A percentile compares a stretch with the other conserved stretches of the same genome.
Evolutionary conservation across 163 green algal species (phyloP).

Genomic region (Volvox carteri): DNA sequence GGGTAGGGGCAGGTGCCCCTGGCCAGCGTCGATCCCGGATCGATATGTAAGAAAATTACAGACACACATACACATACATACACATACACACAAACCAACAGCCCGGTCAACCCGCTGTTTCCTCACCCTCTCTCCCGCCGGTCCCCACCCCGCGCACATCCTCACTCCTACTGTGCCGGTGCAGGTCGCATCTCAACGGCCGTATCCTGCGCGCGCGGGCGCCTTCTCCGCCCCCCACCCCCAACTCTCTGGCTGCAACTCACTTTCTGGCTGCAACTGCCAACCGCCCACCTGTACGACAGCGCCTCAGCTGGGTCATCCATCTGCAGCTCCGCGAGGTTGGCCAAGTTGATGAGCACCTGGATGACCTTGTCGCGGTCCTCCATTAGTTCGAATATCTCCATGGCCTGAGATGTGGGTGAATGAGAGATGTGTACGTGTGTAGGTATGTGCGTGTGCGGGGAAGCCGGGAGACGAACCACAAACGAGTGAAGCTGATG

Average conservation of each 20-base stretch:
- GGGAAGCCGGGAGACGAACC: too few species aligned
- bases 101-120: neutral
- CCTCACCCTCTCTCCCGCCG: neutral
- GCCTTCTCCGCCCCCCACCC: neutral
- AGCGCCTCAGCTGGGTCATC: constrained; percentile 31
- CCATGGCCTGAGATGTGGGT: constrained; percentile 59
- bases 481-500: too few species aligned
- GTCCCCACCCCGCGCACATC: neutral
- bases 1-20: too few species aligned
- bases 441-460: too few species aligned
- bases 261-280: neutral
- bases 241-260: neutral
- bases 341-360: constrained; percentile 75
- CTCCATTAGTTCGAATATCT: constrained; percentile 72
- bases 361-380: constrained; percentile 72
- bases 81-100: neutral
- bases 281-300: constrained; percentile 1
- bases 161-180: neutral
- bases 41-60: too few species aligned
- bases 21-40: too few species aligned
- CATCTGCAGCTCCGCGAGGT: constrained; percentile 75
- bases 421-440: neutral
- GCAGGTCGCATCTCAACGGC: neutral
- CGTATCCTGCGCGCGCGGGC: neutral
- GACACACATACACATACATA: too few species aligned